phyloP scores from a whole-genome alignment of 257 asterid genomes.

The Solanum rostratum region DNA sequence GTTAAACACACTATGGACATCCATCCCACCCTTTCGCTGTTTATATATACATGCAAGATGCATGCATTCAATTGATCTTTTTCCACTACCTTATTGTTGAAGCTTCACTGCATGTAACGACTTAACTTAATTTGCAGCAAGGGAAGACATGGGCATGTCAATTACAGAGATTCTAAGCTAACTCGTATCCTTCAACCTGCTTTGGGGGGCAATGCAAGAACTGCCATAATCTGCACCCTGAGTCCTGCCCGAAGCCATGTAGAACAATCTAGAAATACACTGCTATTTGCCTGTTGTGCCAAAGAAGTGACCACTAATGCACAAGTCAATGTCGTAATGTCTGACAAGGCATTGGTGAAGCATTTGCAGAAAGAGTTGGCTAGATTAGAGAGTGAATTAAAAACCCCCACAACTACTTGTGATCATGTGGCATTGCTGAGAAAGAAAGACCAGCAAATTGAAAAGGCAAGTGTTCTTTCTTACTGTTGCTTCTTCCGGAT shows the following conservation, averaged over 20 bases:
- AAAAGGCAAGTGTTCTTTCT: constrained; percentile 46
- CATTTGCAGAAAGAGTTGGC: constrained; percentile 97
- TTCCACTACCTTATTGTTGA: neutral
- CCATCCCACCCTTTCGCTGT: neutral
- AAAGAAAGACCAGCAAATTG: constrained; percentile 85
- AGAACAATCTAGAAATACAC: constrained; percentile 97
- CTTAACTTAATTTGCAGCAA: constrained; percentile 51
- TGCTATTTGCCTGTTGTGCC: constrained; percentile 90
- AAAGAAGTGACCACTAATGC: constrained; percentile 98
- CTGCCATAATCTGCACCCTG: constrained; percentile 92
- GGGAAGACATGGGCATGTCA: constrained; percentile 90
- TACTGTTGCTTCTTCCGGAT: neutral
- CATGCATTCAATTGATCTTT: neutral
- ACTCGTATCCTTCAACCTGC: constrained; percentile 97
- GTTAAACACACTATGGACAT: neutral
- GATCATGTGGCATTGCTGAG: constrained; percentile 62
- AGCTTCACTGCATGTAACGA: neutral
- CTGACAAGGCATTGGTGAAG: constrained; percentile 98
- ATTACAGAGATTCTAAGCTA: constrained; percentile 95
- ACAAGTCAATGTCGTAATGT: constrained; percentile 98
- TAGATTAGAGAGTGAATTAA: constrained; percentile 83
- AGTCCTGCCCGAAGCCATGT: constrained; percentile 96
- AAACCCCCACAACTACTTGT: constrained; percentile 57
- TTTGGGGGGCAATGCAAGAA: constrained; percentile 98
- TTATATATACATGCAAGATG: neutral